phyloP scores from a whole-genome alignment of 176 grass and related monocot genomes.

The Aechmea fasciata region DNA sequence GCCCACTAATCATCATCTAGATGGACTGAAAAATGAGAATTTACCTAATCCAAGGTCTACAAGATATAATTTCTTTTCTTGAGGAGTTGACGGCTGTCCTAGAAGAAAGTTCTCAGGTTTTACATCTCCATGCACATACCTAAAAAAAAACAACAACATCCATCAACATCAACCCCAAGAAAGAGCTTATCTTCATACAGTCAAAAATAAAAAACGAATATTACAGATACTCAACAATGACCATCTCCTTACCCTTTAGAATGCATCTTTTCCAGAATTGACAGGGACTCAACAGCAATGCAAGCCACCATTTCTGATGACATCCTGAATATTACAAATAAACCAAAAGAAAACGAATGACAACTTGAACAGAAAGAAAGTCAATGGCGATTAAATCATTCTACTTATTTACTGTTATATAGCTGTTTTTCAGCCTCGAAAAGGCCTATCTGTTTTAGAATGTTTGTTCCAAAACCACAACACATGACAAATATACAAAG shows the following conservation, averaged over 20 bases:
- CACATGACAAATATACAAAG: too few species aligned
- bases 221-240: slow-evolving; percentile 1
- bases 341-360: slow-evolving; percentile 1
- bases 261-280: slow-evolving; percentile 85
- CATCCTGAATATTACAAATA: slow-evolving; percentile 47
- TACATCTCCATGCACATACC: slow-evolving; percentile 86
- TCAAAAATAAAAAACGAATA: neutral
- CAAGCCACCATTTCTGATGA: slow-evolving; percentile 83
- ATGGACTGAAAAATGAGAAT: neutral
- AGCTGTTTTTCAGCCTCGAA: too few species aligned
- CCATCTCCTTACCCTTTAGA: slow-evolving; percentile 48
- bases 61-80: slow-evolving; percentile 88
- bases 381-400: slow-evolving; percentile 8
- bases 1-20: too few species aligned
- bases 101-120: slow-evolving; percentile 90
- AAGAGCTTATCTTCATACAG: neutral
- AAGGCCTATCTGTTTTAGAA: too few species aligned
- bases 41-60: slow-evolving; percentile 89
- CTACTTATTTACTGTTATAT: neutral
- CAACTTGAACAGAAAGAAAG: slow-evolving; percentile 1
- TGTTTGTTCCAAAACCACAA: too few species aligned
- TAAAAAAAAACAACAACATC: slow-evolving; percentile 16
- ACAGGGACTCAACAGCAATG: slow-evolving; percentile 67
- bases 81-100: slow-evolving; percentile 70
- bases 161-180: slow-evolving; percentile 1